Evolutionary conservation across 257 asterid species (phyloP).

Genomic region (Solanum bulbocastanum): DNA sequence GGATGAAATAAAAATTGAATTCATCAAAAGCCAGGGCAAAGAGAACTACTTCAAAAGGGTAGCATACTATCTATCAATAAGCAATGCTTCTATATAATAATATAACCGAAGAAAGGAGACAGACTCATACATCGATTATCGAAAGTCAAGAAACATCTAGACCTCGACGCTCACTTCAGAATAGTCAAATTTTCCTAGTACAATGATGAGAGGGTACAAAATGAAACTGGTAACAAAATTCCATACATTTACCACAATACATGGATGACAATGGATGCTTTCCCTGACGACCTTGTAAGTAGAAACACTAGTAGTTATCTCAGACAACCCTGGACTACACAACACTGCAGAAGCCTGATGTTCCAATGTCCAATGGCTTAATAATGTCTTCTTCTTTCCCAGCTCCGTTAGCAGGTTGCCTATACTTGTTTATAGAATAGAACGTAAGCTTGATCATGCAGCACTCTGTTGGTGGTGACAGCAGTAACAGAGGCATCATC

Average conservation of each 20-base stretch:
- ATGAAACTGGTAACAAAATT: background rate
- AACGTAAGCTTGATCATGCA: slow-evolving; percentile 77
- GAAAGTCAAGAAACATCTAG: background rate
- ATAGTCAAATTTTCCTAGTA: background rate
- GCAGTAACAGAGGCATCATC: slow-evolving; percentile 68
- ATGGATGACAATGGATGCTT: background rate
- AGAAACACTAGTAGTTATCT: background rate
- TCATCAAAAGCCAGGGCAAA: background rate
- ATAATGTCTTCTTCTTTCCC: background rate
- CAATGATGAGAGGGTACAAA: background rate
- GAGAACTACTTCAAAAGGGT: background rate
- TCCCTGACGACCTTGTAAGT: background rate
- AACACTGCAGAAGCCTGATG: background rate
- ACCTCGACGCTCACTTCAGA: background rate
- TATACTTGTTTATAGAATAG: slow-evolving; percentile 72
- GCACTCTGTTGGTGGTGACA: slow-evolving; percentile 41
- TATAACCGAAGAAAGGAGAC: background rate
- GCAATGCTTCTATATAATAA: background rate
- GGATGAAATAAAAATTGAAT: background rate
- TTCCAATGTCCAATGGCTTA: background rate
- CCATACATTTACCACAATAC: background rate
- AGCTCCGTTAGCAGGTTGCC: background rate
- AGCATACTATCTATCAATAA: background rate
- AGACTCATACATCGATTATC: background rate
- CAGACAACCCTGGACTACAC: background rate